Evolutionary conservation across 2,329 filamentous ascomycete species (phyloP).

Genomic region (Aspergillus pseudotamarii): DNA sequence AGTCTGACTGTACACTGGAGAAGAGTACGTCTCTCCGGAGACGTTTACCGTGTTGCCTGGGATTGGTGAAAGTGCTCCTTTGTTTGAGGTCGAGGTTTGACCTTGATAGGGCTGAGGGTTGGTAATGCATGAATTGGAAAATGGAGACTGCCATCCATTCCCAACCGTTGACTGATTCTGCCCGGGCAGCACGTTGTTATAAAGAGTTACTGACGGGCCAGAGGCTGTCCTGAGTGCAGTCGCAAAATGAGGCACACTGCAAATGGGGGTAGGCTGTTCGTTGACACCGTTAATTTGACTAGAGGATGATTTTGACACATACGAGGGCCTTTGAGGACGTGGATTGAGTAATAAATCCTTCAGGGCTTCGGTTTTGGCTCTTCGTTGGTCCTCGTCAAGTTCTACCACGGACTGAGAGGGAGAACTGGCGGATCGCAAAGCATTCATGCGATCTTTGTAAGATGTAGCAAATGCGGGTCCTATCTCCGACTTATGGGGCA

Average conservation of each 20-base stretch:
- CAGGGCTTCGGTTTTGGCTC: constrained; percentile 47
- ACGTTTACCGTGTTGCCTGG: constrained; percentile 15
- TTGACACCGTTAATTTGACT: constrained; percentile 23
- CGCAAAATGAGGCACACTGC: constrained; percentile 32
- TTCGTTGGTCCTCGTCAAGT: constrained; percentile 44
- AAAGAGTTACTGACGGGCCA: constrained; percentile 33
- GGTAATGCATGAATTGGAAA: constrained; percentile 26
- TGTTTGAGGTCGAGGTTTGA: constrained; percentile 36
- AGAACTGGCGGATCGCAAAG: constrained; percentile 41
- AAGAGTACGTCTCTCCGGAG: constrained; percentile 22
- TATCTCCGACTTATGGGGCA: constrained; percentile 55
- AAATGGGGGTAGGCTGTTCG: constrained; percentile 18
- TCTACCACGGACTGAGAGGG: constrained; percentile 31
- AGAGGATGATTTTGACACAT: constrained; percentile 31
- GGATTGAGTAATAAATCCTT: constrained; percentile 51
- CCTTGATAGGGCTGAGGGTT: constrained; percentile 26
- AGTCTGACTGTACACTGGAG: constrained; percentile 26
- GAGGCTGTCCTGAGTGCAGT: constrained; percentile 37
- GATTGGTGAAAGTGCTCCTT: constrained; percentile 31
- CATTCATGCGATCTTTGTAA: constrained; percentile 50
- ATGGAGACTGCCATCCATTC: constrained; percentile 26
- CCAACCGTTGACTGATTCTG: constrained; percentile 20
- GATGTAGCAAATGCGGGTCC: constrained; percentile 69
- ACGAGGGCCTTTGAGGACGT: constrained; percentile 39
- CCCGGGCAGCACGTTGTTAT: constrained; percentile 19